Conservation (phyloP, 1,284 basidiomycete genomes). For the Naganishia cerealis region DNA sequence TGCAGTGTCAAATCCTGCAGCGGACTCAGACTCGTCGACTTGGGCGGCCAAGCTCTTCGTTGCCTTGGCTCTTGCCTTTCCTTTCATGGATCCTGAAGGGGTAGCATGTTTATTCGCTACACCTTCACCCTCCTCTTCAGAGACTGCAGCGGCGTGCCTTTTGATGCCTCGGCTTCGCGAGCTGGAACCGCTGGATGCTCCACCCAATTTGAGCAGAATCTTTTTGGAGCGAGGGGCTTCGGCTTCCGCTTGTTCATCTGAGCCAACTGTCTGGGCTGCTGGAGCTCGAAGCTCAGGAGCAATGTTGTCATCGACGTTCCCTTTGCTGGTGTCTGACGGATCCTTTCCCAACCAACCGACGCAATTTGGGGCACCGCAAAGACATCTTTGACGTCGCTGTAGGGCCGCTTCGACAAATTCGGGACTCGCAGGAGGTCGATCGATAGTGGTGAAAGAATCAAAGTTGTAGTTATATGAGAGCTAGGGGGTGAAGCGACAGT, state of each 20-base stretch:
- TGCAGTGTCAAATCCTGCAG: not conserved
- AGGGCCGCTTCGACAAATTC: conserved; percentile 35
- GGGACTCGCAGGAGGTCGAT: conserved; percentile 25
- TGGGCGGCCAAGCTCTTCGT: not conserved
- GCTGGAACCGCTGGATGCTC: not conserved
- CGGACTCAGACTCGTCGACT: not conserved
- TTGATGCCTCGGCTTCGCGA: conserved; percentile 8
- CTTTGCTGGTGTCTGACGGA: conserved; percentile 38
- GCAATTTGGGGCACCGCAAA: conserved; percentile 52
- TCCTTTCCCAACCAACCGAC: conserved; percentile 51
- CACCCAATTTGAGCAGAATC: conserved; percentile 13
- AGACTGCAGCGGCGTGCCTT: not conserved
- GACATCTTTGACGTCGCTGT: conserved; percentile 49
- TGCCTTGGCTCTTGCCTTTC: conserved; percentile 16
- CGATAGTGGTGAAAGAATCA: conserved; percentile 45
- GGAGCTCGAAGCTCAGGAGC: conserved; percentile 20
- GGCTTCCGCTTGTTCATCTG: not conserved
- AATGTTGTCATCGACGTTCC: conserved; percentile 8
- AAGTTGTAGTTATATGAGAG: conserved; percentile 55
- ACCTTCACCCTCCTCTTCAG: not conserved
- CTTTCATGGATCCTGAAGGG: not conserved
- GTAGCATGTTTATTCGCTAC: not conserved
- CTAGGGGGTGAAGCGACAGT: conserved; percentile 29
- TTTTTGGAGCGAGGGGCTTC: conserved; percentile 11
- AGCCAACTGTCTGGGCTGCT: not conserved